Base-by-base conservation (phyloP, 768 basidiomycete species). In the Lyophyllum semitale region DNA sequence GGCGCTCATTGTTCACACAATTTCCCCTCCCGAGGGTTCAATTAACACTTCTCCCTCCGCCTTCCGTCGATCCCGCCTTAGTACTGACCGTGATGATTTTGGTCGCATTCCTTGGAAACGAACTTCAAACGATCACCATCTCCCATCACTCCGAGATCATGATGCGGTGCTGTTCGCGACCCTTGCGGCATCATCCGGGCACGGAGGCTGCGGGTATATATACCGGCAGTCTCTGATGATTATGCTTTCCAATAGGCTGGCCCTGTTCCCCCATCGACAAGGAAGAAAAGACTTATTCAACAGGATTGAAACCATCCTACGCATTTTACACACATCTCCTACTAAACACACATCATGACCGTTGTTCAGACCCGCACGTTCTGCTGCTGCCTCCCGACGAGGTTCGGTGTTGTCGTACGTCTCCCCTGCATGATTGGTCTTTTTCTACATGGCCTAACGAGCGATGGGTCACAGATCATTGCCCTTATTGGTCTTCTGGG, bases 381-480 rank as follows among this genome's bases (percentile, higher is more conserved):
- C 64, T 80, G 78, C 61, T 78, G 77, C 70, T 80, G 79, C 65
- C 73, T 81, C 47, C 79, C 81, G 8, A 76, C 77, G 32, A 68
- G 81, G 59, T 74, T 73, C 41, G 81, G 79, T 44, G 77, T 77
- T 43, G 67, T 80, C 44, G 78, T 80, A 54, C 59, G 79, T 69
- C 23, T 20, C 41, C 25, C 35, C 44, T 26, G 22, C 18, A 33
- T 15, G 30, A 17, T 40, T 25, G 11, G 17, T 23, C 26, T 32
- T 41, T 37, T 51, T 46, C n/a, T n/a, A n/a, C n/a, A n/a, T n/a
- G n/a, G n/a, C n/a, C n/a, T n/a, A n/a, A n/a, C n/a, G n/a, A n/a
- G n/a, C n/a, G n/a, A n/a, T n/a, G n/a, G n/a, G n/a, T n/a, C 42
- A n/a, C 54, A 80, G 78, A 51, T 79, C 27, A 71, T 79, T 54